Evolutionary conservation across 371 early-diverging fungal species (phyloP).

Genomic region (Lichtheimia corymbifera): DNA sequence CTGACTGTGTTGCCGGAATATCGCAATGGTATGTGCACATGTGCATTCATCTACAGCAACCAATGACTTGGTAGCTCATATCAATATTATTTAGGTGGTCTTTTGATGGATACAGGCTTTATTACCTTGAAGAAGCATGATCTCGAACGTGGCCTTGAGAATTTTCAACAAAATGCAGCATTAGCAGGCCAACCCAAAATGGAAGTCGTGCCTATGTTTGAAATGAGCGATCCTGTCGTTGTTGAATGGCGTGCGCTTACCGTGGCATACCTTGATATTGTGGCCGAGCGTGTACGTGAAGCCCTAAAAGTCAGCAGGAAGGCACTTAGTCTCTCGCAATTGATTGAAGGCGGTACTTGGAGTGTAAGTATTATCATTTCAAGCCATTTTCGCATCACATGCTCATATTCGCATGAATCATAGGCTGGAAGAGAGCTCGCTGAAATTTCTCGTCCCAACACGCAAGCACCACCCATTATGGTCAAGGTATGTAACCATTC

Average conservation of each 20-base stretch:
- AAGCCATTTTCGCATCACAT: too few relatives aligned
- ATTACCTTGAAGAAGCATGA: conserved; percentile 40
- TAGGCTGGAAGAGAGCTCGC: conserved; percentile 82
- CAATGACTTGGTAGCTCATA: neutral
- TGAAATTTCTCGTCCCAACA: conserved; percentile 71
- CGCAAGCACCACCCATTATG: conserved; percentile 87
- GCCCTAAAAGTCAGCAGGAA: conserved; percentile 58
- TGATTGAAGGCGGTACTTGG: conserved; percentile 91
- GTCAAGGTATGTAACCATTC: conserved; percentile 41
- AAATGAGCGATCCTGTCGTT: conserved; percentile 80
- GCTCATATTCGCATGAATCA: conserved; percentile 33
- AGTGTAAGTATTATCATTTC: conserved; percentile 47
- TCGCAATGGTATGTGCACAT: conserved; percentile 68
- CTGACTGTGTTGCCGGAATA: conserved; percentile 93
- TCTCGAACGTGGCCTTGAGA: conserved; percentile 46
- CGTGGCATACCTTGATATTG: conserved; percentile 78
- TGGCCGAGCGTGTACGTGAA: conserved; percentile 70
- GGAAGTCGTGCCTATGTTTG: conserved; percentile 71
- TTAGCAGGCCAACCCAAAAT: conserved; percentile 47
- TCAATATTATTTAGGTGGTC: conserved; percentile 27
- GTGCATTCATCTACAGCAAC: too few relatives aligned
- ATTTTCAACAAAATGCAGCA: conserved; percentile 45
- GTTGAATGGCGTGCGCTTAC: conserved; percentile 95
- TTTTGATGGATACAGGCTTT: conserved; percentile 51
- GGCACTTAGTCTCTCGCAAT: conserved; percentile 75